Evolutionary conservation across 2,329 filamentous ascomycete genomes (phyloP), one percentile per base, ranked within the genome.

Genomic region (Phyllosticta citriasiana): DNA sequence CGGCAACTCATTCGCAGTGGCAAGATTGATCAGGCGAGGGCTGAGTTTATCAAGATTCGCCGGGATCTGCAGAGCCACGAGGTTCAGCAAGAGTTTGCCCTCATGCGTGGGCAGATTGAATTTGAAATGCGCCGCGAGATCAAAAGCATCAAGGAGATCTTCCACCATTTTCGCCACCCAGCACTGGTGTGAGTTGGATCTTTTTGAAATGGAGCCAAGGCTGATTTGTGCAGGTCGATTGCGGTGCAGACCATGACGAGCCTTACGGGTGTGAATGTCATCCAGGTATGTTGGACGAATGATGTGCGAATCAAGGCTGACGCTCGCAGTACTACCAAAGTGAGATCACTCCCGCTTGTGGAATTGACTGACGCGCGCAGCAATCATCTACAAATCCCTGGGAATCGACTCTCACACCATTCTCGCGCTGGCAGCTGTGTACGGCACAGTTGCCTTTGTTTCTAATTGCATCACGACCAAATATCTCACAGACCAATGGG

Each of bases 1-100:
- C 81, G 91, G 26, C 94, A 88, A 88, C 79, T 95, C 27, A 85
- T 92, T 22, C 84, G 84, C 70, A 82, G 80, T 4, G 86, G 85
- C 1, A 78, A 80, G 54, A 77, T 80, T 2, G 75, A 75, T 2
- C 81, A 82, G 63, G 91, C 90, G 7, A 80, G 80, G 63, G 68
- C 67, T 5, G 83, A 94, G 3, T 76, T 95, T 19, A 77, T n/a
- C 19, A 26, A 27, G 30, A 33, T 62, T 73, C 70, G 71, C 61
- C 61, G 54, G 16, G 66, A 62, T 14, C 63, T 60, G 26, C 57
- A 69, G 4, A 69, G 67, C 7, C 63, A 67, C 12, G 66, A 66
- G 7, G 22, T 57, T 24, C 35, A 57, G 4, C 56, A 51, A 4
- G 69, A 71, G 62, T 62, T 66, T n/a, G 51, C 63, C n/a, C 67